Evolutionary conservation across 305 asterid genomes (phyloP).

Genomic region (Galium porrigens): DNA sequence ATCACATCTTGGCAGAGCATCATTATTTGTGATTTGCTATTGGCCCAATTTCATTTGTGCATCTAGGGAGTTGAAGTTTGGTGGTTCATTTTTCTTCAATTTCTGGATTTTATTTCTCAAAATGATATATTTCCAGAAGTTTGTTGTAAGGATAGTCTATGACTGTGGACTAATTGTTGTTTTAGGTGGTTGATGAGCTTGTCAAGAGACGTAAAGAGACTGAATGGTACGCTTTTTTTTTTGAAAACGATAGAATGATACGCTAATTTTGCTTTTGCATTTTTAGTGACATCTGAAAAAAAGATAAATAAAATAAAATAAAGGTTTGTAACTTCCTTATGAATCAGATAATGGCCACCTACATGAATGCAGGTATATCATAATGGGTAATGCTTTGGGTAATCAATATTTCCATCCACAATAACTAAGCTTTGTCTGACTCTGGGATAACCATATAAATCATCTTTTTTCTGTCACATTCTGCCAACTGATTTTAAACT

Average conservation of each 20-base stretch:
- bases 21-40: neutral
- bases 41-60: neutral
- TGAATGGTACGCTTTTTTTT: slow-evolving; percentile 47
- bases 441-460: neutral
- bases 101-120: neutral
- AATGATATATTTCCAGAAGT: neutral
- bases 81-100: neutral
- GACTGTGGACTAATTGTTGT: slow-evolving; percentile 17
- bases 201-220: slow-evolving; percentile 74
- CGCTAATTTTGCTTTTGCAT: neutral
- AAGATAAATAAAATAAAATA: too few relatives aligned
- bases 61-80: neutral
- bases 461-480: neutral
- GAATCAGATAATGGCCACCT: neutral
- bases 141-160: slow-evolving; percentile 15
- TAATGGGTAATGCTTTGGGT: neutral
- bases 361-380: neutral
- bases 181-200: slow-evolving; percentile 77
- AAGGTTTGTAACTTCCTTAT: neutral
- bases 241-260: too few relatives aligned
- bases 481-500: neutral
- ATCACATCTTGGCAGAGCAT: neutral
- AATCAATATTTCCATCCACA: neutral
- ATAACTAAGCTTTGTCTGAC: neutral
- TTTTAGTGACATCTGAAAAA: neutral